These are phyloP conservation scores for Wickerhamiella lipophila DNA, from an alignment of 805 yeast genomes.

Conservation along the genomic window DNA sequence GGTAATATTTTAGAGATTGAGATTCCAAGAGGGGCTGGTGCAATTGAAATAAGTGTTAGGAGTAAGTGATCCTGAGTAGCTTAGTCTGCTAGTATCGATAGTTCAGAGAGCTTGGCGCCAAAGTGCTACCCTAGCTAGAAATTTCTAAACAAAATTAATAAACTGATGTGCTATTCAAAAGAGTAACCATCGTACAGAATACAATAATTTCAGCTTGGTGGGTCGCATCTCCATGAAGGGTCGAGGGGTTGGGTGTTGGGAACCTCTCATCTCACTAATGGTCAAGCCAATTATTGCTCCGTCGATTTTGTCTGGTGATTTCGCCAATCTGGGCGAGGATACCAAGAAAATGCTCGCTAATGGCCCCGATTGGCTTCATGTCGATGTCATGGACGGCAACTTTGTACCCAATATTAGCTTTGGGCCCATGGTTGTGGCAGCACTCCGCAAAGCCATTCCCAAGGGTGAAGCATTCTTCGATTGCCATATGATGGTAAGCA, in stretches of 20 bases:
- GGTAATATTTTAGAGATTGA: background rate
- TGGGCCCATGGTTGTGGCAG: slow-evolving; percentile 80
- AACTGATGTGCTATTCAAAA: no score
- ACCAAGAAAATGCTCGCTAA: slow-evolving; percentile 67
- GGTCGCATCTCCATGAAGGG: background rate
- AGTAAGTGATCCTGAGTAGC: background rate
- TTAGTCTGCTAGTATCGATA: background rate
- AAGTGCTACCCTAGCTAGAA: no score
- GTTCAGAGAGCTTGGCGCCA: no score
- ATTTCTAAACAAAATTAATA: no score
- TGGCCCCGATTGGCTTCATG: slow-evolving; percentile 93
- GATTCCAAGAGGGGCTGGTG: background rate
- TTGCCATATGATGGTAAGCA: slow-evolving; percentile 95
- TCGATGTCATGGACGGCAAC: slow-evolving; percentile 98
- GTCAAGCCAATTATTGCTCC: slow-evolving; percentile 53
- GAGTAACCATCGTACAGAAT: no score
- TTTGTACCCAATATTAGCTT: slow-evolving; percentile 93
- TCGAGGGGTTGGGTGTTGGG: background rate
- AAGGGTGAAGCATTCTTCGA: slow-evolving; percentile 60
- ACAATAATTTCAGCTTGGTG: background rate
- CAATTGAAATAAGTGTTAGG: background rate
- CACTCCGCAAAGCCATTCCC: slow-evolving; percentile 68
- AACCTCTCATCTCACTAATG: background rate
- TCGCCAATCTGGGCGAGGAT: slow-evolving; percentile 77
- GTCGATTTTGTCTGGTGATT: slow-evolving; percentile 80